phyloP scores from a whole-genome alignment of 2,329 filamentous ascomycete genomes.

The Apiospora koreana region DNA sequence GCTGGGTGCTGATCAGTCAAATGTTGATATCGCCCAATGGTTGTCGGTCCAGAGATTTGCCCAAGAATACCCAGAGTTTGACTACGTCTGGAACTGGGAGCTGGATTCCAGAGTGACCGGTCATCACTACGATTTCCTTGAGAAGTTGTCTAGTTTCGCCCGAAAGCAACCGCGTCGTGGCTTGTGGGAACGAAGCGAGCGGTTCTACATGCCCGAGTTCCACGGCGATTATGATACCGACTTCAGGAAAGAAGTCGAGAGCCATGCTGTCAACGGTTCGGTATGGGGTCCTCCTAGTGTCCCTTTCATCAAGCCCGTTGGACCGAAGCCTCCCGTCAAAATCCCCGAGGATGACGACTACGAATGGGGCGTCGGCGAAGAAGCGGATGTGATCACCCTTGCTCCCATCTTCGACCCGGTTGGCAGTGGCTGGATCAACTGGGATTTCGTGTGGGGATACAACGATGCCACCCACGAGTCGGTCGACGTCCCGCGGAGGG shows the following conservation, averaged over 20 bases:
- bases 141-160: conserved; percentile 64
- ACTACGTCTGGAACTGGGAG: conserved; percentile 87
- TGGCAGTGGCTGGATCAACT: conserved; percentile 72
- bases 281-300: conserved; percentile 68
- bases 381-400: conserved; percentile 73
- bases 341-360: conserved; percentile 66
- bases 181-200: conserved; percentile 72
- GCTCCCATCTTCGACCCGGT: conserved; percentile 78
- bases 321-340: conserved; percentile 61
- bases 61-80: conserved; percentile 75
- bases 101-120: conserved; percentile 79
- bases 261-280: conserved; percentile 48
- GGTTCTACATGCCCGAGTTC: conserved; percentile 70
- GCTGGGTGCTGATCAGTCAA: conserved; percentile 58
- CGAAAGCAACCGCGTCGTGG: conserved; percentile 70
- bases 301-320: conserved; percentile 61
- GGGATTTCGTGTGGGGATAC: conserved; percentile 69
- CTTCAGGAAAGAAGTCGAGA: conserved; percentile 66
- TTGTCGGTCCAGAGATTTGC: conserved; percentile 76
- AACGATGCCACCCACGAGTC: conserved; percentile 48
- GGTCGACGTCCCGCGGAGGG: conserved; percentile 66
- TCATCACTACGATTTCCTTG: conserved; percentile 78
- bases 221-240: conserved; percentile 68
- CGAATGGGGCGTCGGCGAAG: conserved; percentile 75
- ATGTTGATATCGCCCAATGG: conserved; percentile 65